A percentile compares a stretch with the other conserved stretches of the same genome.
These are phyloP conservation scores for Elsinoe fawcettii DNA, from an alignment of 2,329 filamentous ascomycete species.

Conservation along the genomic window DNA sequence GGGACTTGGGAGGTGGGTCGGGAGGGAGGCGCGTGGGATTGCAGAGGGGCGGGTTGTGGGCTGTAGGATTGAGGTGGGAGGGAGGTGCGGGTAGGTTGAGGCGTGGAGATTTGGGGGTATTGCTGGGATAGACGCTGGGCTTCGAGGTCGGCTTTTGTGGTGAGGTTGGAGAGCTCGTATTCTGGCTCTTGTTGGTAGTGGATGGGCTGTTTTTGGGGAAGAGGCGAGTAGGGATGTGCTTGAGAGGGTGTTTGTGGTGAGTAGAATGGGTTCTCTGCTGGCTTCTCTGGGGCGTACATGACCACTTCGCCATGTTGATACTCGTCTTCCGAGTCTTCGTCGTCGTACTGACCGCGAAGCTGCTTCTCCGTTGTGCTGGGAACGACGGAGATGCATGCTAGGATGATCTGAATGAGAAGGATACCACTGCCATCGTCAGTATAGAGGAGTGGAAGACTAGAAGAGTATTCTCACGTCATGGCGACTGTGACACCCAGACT, in stretches of 20 bases:
- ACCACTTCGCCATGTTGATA: slow-evolving; percentile 43
- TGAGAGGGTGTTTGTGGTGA: slow-evolving; percentile 10
- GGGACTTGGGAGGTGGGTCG: not conserved
- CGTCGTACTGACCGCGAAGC: slow-evolving; percentile 24
- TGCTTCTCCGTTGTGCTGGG: slow-evolving; percentile 32
- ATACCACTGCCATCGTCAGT: slow-evolving; percentile 34
- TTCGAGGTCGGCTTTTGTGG: slow-evolving; percentile 10
- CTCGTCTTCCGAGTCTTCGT: slow-evolving; percentile 29
- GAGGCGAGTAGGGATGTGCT: slow-evolving; percentile 10
- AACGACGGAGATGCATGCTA: slow-evolving; percentile 51
- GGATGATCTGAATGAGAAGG: slow-evolving; percentile 53
- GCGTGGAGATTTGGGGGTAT: not conserved
- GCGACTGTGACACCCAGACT: slow-evolving; percentile 56
- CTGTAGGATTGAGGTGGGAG: not conserved
- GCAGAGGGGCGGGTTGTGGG: not conserved
- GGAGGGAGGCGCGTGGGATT: not conserved
- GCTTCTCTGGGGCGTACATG: slow-evolving; percentile 36
- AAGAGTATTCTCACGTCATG: slow-evolving; percentile 54
- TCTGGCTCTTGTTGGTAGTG: slow-evolving; percentile 34
- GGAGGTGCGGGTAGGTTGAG: not conserved
- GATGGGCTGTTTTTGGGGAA: slow-evolving; percentile 9
- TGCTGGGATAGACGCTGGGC: slow-evolving; percentile 7
- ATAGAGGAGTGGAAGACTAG: slow-evolving; percentile 1
- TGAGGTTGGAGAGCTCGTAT: slow-evolving; percentile 28
- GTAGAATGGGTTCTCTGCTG: slow-evolving; percentile 21